phyloP scores from a whole-genome alignment of 306 rosid genomes.

The Senna siamea region DNA sequence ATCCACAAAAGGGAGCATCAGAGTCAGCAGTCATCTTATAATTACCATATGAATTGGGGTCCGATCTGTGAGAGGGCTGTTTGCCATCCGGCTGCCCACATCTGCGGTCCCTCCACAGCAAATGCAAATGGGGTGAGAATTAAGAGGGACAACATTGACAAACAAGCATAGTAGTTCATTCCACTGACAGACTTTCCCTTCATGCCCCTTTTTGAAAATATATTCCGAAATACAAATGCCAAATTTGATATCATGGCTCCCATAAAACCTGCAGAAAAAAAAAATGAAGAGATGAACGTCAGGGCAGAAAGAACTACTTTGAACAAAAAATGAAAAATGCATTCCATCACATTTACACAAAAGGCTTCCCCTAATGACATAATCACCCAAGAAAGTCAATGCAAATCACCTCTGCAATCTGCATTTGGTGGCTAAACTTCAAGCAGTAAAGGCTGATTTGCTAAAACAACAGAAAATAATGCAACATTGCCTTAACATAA shows the following conservation, averaged over 20 bases:
- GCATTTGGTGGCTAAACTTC: not conserved
- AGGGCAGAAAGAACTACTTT: conserved; percentile 21
- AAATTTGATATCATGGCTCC: conserved; percentile 98
- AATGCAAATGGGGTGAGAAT: conserved; percentile 85
- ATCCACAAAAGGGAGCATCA: conserved; percentile 20
- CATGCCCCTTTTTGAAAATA: conserved; percentile 91
- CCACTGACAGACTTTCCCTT: conserved; percentile 90
- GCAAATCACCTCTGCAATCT: not conserved
- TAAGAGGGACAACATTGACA: conserved; percentile 75
- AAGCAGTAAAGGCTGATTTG: conserved; percentile 7
- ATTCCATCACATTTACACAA: not conserved
- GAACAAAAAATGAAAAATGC: not conserved
- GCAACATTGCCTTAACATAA: not conserved
- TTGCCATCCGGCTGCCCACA: conserved; percentile 90
- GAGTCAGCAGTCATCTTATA: not conserved
- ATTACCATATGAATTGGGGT: conserved; percentile 81
- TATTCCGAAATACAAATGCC: conserved; percentile 89
- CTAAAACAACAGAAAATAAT: conserved; percentile 19
- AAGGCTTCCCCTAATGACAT: conserved; percentile 4
- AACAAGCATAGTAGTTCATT: conserved; percentile 86
- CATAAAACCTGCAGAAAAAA: conserved; percentile 80
- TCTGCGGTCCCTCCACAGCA: conserved; percentile 88
- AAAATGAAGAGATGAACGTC: conserved; percentile 18
- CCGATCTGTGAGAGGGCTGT: conserved; percentile 75
- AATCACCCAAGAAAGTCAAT: conserved; percentile 4